Evolutionary conservation across 257 asterid genomes (phyloP).

Genomic region (Cynanchum wilfordii): DNA sequence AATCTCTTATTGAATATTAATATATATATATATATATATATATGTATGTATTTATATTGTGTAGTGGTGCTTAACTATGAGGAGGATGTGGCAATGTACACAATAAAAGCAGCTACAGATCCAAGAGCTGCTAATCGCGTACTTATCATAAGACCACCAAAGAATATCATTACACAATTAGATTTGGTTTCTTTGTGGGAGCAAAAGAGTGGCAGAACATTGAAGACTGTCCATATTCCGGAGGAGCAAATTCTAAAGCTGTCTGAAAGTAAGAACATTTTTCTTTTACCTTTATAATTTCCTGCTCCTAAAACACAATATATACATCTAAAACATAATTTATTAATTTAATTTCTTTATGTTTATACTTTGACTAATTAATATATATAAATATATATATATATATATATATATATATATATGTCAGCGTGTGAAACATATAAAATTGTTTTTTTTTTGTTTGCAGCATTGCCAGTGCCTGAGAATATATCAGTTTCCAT

Average conservation of each 20-base stretch:
- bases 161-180: constrained; percentile 27
- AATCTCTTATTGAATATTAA: too few relatives aligned
- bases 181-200: constrained; percentile 33
- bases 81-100: constrained; percentile 32
- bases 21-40: too few relatives aligned
- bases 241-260: constrained; percentile 28
- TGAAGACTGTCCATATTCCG: constrained; percentile 17
- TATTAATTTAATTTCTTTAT: too few relatives aligned
- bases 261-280: constrained; percentile 18
- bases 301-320: too few relatives aligned
- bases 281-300: background rate
- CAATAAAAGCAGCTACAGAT: constrained; percentile 29
- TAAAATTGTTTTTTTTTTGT: background rate
- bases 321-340: too few relatives aligned
- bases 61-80: constrained; percentile 32
- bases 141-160: constrained; percentile 27
- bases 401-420: too few relatives aligned
- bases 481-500: constrained; percentile 31
- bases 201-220: constrained; percentile 23
- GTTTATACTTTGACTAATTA: too few relatives aligned
- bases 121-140: constrained; percentile 30
- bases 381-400: too few relatives aligned
- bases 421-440: too few relatives aligned
- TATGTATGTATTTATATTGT: background rate
- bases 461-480: constrained; percentile 30